Base-by-base conservation (phyloP, 169 alveolate genomes). In the Plasmodium knowlesi region DNA sequence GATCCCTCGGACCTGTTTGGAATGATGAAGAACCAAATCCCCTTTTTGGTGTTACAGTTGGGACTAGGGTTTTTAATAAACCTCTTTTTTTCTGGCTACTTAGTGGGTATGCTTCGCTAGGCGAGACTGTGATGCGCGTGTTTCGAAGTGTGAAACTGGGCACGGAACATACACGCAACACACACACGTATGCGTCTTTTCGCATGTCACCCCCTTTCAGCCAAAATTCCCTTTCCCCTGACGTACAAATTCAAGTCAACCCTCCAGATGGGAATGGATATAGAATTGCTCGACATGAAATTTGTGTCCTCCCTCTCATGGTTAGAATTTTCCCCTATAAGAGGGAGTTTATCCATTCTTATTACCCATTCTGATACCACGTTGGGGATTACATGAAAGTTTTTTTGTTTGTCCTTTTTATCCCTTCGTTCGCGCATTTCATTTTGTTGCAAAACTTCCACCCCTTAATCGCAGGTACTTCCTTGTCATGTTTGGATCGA, bases 201-300 rank as follows among this genome's bases (percentile, higher is more conserved):
- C 46, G 37, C 73, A 19, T 67, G 57, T 39, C 67, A 46, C 73
- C 22, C 76, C 41, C 34, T 25, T 83, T 67, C 90, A 93, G 98
- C 98, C n/a, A 94, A 96, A 61, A 88, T 94, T 80, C 98, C 98
- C 19, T 93, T 96, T 74, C 97, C 98, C 28, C 84, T 96, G 41
- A 93, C 98, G 19, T 97, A 92, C 94, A 89, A 95, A 37, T 96
- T 96, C 95, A 97, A 96, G 74, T 92, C 96, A 43, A 96, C 97
- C 96, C 95, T 97, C 34, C 98, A 97, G 71, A 92, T 97, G 79
- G 98, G 98, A 53, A 92, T 97, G 61, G 97, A 95, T 61, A 85
- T 94, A 43, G 94, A 94, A 5, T 67, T 84, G 25, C 83, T 96
- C 43, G 96, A 94, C 83, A 94, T 89, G 83, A 82, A 92, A 30